A percentile compares a stretch with the other conserved stretches of the same genome.
Evolutionary conservation across 495 filamentous ascomycete species (phyloP).

Genomic region (Mycothermus thermophilus): DNA sequence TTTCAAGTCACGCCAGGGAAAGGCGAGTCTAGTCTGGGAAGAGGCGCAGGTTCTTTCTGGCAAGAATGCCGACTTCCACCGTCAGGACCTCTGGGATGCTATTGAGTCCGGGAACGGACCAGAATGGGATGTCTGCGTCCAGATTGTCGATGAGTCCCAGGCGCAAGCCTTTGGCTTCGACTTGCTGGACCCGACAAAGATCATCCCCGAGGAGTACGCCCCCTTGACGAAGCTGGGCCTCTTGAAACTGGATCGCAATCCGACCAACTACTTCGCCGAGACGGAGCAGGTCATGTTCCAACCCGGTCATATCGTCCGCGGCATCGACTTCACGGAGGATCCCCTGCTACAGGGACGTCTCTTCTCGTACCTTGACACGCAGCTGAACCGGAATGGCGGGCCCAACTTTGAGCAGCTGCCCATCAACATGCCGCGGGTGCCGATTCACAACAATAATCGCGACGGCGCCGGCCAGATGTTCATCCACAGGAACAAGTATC

Average conservation of each 20-base stretch:
- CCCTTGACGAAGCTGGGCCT: conserved; percentile 53
- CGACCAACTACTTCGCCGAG: conserved; percentile 66
- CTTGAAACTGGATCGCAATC: conserved; percentile 57
- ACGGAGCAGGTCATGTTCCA: conserved; percentile 58
- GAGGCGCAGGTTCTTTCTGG: conserved; percentile 54
- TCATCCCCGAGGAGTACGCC: conserved; percentile 58
- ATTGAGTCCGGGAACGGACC: conserved; percentile 53
- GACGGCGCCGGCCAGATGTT: conserved; percentile 42
- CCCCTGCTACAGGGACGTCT: conserved; percentile 61
- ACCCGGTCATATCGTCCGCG: conserved; percentile 51
- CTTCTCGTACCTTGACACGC: conserved; percentile 65
- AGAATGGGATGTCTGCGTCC: conserved; percentile 64
- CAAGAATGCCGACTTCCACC: conserved; percentile 58
- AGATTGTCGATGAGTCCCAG: conserved; percentile 58
- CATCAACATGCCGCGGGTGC: conserved; percentile 50
- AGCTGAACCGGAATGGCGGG: conserved; percentile 55
- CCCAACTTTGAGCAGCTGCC: conserved; percentile 68
- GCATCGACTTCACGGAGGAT: conserved; percentile 61
- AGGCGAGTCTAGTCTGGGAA: conserved; percentile 58
- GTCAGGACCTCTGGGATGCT: conserved; percentile 56
- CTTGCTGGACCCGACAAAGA: conserved; percentile 61
- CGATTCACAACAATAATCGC: conserved; percentile 66
- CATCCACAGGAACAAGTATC: conserved; percentile 39
- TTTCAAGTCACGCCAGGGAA: conserved; percentile 54
- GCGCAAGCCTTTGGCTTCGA: conserved; percentile 55